phyloP scores from a whole-genome alignment of 2,329 filamentous ascomycete species.

The Pseudogymnoascus sp. region DNA sequence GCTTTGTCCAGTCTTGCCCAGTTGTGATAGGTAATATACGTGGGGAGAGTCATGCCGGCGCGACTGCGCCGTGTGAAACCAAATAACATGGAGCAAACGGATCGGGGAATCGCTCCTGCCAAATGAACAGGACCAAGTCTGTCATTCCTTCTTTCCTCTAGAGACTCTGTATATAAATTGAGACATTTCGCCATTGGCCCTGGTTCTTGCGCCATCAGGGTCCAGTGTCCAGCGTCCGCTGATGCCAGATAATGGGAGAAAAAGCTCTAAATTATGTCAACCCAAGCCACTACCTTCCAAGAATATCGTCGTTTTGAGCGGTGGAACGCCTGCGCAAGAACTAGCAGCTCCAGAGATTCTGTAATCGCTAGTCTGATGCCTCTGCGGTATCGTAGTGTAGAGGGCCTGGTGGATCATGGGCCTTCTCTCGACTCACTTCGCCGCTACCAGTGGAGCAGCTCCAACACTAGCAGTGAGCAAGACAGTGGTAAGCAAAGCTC shows the following conservation, averaged over 20 bases:
- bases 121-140: not conserved
- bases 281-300: not conserved
- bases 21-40: not conserved
- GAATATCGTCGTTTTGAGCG: not conserved
- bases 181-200: conserved; percentile 5
- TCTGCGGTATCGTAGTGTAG: conserved; percentile 4
- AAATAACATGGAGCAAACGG: not conserved
- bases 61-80: not conserved
- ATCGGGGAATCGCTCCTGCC: not conserved
- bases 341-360: not conserved
- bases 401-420: conserved; percentile 2
- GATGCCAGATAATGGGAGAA: conserved; percentile 7
- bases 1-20: not conserved
- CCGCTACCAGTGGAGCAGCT: conserved; percentile 2
- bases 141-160: not conserved
- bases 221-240: not conserved
- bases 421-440: not conserved
- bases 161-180: not conserved
- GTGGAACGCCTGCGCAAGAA: conserved; percentile 7
- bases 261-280: not conserved
- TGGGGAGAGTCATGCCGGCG: not conserved
- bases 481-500: conserved; percentile 2
- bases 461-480: conserved; percentile 1
- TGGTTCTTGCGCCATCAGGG: conserved; percentile 6
- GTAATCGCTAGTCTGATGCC: not conserved